phyloP scores from a whole-genome alignment of 1,284 basidiomycete genomes.

The Macrocystidia cucumis region DNA sequence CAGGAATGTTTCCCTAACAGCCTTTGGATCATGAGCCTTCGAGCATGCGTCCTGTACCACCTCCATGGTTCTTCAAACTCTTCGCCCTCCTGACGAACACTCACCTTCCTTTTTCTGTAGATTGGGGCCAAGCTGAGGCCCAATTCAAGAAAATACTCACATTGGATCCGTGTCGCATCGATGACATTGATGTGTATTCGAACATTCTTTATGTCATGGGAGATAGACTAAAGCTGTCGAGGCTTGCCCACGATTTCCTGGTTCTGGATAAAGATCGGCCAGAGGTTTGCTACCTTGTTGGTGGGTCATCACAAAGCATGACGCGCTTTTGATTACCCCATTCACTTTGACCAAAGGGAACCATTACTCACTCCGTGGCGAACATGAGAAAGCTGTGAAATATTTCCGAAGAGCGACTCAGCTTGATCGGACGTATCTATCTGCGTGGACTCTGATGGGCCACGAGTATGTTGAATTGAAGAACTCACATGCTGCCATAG shows the following conservation, averaged over 20 bases:
- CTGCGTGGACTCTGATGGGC: slow-evolving; percentile 99
- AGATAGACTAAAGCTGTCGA: slow-evolving; percentile 82
- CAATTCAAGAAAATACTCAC: slow-evolving; percentile 80
- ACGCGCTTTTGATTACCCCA: slow-evolving; percentile 6
- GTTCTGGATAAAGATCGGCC: slow-evolving; percentile 85
- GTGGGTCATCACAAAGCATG: too few species aligned
- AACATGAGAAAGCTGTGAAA: slow-evolving; percentile 94
- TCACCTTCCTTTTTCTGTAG: slow-evolving; percentile 30
- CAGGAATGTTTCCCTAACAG: slow-evolving; percentile 76
- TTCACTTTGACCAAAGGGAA: slow-evolving; percentile 56
- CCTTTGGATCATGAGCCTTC: slow-evolving; percentile 80
- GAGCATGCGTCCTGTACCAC: slow-evolving; percentile 86
- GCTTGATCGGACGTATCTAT: slow-evolving; percentile 89
- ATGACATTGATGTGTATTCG: slow-evolving; percentile 95
- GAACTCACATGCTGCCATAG: slow-evolving; percentile 97
- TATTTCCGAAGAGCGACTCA: slow-evolving; percentile 94
- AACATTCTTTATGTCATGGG: slow-evolving; percentile 97
- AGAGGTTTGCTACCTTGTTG: slow-evolving; percentile 92
- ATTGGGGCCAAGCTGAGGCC: slow-evolving; percentile 77
- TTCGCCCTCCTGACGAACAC: slow-evolving; percentile 4
- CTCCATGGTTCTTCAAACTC: slow-evolving; percentile 59
- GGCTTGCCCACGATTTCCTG: slow-evolving; percentile 88
- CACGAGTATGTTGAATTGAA: slow-evolving; percentile 99
- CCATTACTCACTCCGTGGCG: slow-evolving; percentile 88
- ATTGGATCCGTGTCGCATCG: slow-evolving; percentile 85